Base-by-base conservation (phyloP, 2,329 filamentous ascomycete genomes). In the Talaromyces sp. region DNA sequence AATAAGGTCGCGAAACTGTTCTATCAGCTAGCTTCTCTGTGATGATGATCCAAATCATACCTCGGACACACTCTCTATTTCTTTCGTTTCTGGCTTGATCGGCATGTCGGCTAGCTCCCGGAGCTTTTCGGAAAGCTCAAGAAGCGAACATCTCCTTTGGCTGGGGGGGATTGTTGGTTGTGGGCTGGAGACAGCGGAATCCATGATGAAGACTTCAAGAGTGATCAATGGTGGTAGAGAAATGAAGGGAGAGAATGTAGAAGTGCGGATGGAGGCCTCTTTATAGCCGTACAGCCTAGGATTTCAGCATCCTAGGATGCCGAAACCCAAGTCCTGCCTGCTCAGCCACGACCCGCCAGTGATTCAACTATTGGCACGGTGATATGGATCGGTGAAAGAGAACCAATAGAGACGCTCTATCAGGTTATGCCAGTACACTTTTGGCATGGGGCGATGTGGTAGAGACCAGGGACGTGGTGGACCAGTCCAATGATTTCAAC, bases 221-320 rank as follows among this genome's bases (percentile, higher is more conserved):
- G 48, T 2, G 48, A 33, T 52, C 24, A 33, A 33, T 52, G 24
- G 13, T 52, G 11, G 48, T 1, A 52, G 13, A 52, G 16, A 52
- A 31, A 16, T 27, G 2, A 33, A 2, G 33, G 33, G n/a, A 52
- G 24, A 33, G 31, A 33, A 33, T 16, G 24, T 4, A 52, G 24
- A 52, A 52, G 48, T 33, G 31, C 24, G 24, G 48, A 52, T 33
- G 16, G 8, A 35, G 6, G 31, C 24, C 48, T 7, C 24, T 33
- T 52, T 52, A 52, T 52, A 52, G 50, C 27, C 27, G 16, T 35
- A 43, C 56, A 59, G 56, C 56, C 5, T 19, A 27, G 35, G 56
- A 59, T 59, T 59, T 59, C 35, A 59, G 35, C 56, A 59, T 59
- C 35, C 56, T 43, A 10, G 37, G 56, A 59, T 59, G 56, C 56